Evolutionary conservation across 2,329 filamentous ascomycete species (phyloP), one percentile per base, ranked within the genome.

Genomic region (Fusarium staphyleae): DNA sequence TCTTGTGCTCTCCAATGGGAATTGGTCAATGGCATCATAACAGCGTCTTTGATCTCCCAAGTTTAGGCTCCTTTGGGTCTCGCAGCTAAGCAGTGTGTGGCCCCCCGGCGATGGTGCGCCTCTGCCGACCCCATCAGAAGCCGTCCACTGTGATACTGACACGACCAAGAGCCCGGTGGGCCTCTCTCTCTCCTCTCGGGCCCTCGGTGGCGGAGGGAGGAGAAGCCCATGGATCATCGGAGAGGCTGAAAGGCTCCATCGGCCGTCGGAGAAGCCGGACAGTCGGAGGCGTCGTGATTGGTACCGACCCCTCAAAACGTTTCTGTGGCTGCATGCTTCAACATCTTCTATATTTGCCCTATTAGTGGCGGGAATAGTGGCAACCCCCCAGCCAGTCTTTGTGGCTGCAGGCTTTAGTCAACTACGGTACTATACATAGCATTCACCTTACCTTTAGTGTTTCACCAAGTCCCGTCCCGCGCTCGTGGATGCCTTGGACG

Each of bases 361-460:
- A 24, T 24, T 24, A 24, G 22, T 24, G 22, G 22, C 22, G 22
- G 22, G 22, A 24, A 24, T 24, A 24, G 22, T 24, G 22, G 9
- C 22, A 24, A 24, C 22, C 22, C 22, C 22, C 7, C 5, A 9
- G 3, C 7, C 5, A 24, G 22, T 24, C 22, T 11, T 45, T 42
- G 56, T 59, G 56, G 56, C 50, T 59, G 55, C 56, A 55, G 43
- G 11, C 10, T 33, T 32, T 24, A 36, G 26, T 19, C n/a, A n/a
- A n/a, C n/a, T n/a, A n/a, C n/a, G n/a, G n/a, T 28, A 26, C 22
- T 24, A 24, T 24, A 4, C 4, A 24, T 24, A 24, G 22, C 22
- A 7, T 24, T 24, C 22, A 24, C 22, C 8, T 3, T 3, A 24
- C 22, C 9, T 24, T 32, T 29, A 30, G 24, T 18, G 56, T 49